A percentile compares a stretch with the other conserved stretches of the same genome.
Evolutionary conservation across 192 early-diverging fungal genomes (phyloP).

Genomic region (Entrophospora sp.): DNA sequence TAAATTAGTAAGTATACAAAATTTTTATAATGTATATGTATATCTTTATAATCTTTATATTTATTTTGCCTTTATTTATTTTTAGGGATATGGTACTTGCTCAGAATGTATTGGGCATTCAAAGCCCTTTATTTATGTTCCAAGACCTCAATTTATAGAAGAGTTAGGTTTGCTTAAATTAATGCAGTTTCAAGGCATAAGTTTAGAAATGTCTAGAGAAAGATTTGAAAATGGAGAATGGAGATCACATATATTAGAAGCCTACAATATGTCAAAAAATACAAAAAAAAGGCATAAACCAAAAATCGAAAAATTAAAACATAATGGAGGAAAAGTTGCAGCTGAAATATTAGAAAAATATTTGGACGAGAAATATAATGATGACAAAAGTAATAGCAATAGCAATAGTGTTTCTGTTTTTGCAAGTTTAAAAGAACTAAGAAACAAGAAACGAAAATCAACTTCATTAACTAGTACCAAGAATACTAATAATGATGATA

Average conservation of each 20-base stretch:
- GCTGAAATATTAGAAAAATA: constrained; percentile 26
- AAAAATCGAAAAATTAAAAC: too few species aligned
- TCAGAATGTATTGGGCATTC: constrained; percentile 52
- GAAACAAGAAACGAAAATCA: too few species aligned
- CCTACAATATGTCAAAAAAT: constrained; percentile 21
- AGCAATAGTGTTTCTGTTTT: constrained; percentile 14
- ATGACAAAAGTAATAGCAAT: too few species aligned
- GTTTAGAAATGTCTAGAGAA: constrained; percentile 43
- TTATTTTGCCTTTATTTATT: not conserved
- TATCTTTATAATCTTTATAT: not conserved
- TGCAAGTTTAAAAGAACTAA: too few species aligned
- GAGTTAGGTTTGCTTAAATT: constrained; percentile 44
- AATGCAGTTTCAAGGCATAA: constrained; percentile 47
- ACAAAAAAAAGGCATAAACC: constrained; percentile 20
- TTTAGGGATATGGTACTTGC: constrained; percentile 54
- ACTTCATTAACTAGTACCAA: too few species aligned
- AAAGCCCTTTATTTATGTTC: constrained; percentile 49
- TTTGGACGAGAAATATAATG: too few species aligned
- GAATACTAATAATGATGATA: too few species aligned
- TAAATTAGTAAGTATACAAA: constrained; percentile 35
- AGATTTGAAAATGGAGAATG: constrained; percentile 48
- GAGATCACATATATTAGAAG: constrained; percentile 38
- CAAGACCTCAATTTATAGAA: constrained; percentile 53
- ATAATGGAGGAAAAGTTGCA: constrained; percentile 37
- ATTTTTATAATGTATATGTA: not conserved